These are phyloP conservation scores for Talinum fruticosum DNA, from an alignment of 148 eudicot species.

Conservation along the genomic window DNA sequence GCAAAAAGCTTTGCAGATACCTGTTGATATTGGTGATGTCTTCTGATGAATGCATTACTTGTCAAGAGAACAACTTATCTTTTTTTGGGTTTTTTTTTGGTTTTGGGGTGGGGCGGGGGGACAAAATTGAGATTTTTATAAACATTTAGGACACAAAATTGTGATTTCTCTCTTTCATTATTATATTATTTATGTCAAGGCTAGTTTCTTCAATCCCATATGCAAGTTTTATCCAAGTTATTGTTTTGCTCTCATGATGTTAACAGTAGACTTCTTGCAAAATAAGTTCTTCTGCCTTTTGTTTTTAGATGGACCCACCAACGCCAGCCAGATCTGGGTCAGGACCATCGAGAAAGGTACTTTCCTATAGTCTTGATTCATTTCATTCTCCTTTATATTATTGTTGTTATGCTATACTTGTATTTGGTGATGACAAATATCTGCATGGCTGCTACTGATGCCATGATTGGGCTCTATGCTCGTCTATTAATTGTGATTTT, in stretches of 20 bases:
- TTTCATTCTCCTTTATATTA: not conserved
- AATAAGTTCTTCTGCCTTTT: slow-evolving; percentile 16
- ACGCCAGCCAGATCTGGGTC: slow-evolving; percentile 69
- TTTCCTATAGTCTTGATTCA: slow-evolving; percentile 2
- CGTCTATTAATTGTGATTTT: not conserved
- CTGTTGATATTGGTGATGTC: not conserved
- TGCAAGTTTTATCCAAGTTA: not conserved
- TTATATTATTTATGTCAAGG: not conserved
- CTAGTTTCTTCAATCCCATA: not conserved
- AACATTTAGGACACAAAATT: not conserved
- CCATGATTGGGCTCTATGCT: not conserved
- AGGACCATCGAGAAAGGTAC: slow-evolving; percentile 90
- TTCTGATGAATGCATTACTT: not conserved
- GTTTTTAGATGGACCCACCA: slow-evolving; percentile 58
- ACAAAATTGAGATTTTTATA: not conserved
- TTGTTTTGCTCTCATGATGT: not conserved
- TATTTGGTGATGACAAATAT: not conserved
- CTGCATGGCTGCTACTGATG: not conserved
- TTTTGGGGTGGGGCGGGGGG: too few relatives aligned
- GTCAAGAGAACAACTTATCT: not conserved
- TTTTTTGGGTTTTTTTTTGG: too few relatives aligned
- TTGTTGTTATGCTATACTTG: not conserved
- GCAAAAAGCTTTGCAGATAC: not conserved
- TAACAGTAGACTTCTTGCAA: not conserved
- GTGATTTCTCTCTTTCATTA: not conserved